Evolutionary conservation across 2,329 filamentous ascomycete species (phyloP).

Genomic region (Colletotrichum truncatum): DNA sequence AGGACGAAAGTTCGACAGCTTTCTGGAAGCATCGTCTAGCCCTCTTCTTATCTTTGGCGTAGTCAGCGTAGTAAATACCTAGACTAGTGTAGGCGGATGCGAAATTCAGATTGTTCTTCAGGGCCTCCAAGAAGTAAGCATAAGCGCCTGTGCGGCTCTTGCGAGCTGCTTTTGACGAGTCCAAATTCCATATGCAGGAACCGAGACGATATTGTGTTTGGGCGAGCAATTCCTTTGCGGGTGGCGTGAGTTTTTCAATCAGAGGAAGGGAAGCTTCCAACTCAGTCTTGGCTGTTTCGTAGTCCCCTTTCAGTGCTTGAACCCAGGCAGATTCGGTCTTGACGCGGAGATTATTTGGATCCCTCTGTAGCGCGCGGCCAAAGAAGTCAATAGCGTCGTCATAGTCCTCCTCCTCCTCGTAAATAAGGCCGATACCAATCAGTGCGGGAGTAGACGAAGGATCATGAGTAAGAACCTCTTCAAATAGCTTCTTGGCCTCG

Average conservation of each 20-base stretch:
- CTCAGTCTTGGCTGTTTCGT: constrained; percentile 71
- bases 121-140: constrained; percentile 79
- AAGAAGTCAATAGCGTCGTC: constrained; percentile 84
- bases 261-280: constrained; percentile 75
- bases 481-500: constrained; percentile 88
- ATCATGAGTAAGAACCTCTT: constrained; percentile 80
- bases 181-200: constrained; percentile 85
- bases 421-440: constrained; percentile 89
- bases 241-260: constrained; percentile 69
- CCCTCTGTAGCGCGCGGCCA: constrained; percentile 76
- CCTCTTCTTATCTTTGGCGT: constrained; percentile 85
- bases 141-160: constrained; percentile 87
- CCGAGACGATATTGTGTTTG: constrained; percentile 89
- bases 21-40: constrained; percentile 96
- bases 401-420: constrained; percentile 93
- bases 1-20: constrained; percentile 89
- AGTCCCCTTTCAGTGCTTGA: constrained; percentile 82
- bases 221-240: constrained; percentile 77
- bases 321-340: constrained; percentile 93
- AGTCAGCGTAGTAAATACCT: constrained; percentile 91
- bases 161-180: constrained; percentile 77
- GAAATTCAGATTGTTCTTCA: constrained; percentile 88
- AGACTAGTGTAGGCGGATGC: constrained; percentile 92
- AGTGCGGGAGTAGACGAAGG: constrained; percentile 81
- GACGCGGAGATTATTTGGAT: constrained; percentile 79